phyloP scores from a whole-genome alignment of 352 stramenopile genomes.

The Globisporangium paroecandrum region DNA sequence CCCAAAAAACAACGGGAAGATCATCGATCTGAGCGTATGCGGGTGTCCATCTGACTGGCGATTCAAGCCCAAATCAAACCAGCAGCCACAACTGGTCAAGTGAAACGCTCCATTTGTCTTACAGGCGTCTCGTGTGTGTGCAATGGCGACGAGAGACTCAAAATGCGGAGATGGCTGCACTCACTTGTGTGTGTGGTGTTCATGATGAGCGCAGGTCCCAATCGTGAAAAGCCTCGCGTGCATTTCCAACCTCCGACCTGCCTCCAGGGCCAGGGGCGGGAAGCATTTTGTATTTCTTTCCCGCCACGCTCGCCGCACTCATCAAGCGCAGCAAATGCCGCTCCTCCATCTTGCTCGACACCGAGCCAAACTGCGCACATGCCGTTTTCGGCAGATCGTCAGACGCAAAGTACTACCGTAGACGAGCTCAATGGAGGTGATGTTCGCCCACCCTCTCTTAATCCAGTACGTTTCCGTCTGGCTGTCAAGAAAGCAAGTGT shows the following conservation, averaged over 20 bases:
- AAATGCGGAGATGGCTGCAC: background rate
- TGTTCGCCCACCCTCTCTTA: no score
- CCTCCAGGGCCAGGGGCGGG: no score
- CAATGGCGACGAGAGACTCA: background rate
- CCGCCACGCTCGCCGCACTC: background rate
- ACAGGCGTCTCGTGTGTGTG: background rate
- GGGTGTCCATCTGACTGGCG: background rate
- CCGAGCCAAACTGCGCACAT: background rate
- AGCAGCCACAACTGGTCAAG: background rate
- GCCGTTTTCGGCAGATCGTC: slow-evolving; percentile 1
- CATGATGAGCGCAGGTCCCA: background rate
- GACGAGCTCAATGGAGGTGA: background rate
- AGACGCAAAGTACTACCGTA: background rate
- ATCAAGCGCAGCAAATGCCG: background rate
- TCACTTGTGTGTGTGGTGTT: background rate
- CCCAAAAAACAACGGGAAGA: background rate
- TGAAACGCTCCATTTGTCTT: background rate
- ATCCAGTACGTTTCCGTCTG: no score
- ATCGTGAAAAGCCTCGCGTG: background rate
- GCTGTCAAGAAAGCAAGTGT: background rate
- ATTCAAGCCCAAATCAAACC: background rate
- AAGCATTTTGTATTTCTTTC: background rate
- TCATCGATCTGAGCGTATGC: background rate
- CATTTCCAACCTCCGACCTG: background rate
- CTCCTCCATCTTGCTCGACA: background rate